Conservation (phyloP, 2,329 filamentous ascomycete genomes). For the Penicillium sp. region DNA sequence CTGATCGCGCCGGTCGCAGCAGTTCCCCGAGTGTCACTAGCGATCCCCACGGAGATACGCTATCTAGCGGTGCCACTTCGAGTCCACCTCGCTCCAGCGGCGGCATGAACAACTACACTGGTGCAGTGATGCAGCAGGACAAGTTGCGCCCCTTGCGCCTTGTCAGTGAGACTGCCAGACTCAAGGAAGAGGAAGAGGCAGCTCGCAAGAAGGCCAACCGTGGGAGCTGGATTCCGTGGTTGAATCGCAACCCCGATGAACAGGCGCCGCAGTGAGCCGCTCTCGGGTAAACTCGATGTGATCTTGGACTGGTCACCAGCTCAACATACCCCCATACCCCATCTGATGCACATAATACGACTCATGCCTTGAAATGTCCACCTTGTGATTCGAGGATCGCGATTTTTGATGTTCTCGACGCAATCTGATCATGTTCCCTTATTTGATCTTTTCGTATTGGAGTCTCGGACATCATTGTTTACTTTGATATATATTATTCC, state of each 20-base stretch:
- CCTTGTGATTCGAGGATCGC: constrained; percentile 11
- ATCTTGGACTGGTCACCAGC: constrained; percentile 20
- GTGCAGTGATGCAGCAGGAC: constrained; percentile 62
- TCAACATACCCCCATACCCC: constrained; percentile 21
- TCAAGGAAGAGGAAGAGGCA: constrained; percentile 44
- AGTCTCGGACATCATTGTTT: constrained; percentile 3
- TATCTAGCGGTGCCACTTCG: constrained; percentile 48
- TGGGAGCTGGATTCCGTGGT: constrained; percentile 51
- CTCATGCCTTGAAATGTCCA: constrained; percentile 20
- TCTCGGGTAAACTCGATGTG: constrained; percentile 19
- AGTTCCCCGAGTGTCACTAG: constrained; percentile 65
- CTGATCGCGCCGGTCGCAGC: constrained; percentile 55
- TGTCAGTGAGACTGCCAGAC: constrained; percentile 55
- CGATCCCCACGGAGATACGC: constrained; percentile 48
- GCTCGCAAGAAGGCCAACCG: constrained; percentile 49
- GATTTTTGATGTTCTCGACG: constrained; percentile 12
- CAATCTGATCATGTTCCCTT: constrained; percentile 12
- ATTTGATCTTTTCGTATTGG: constrained; percentile 4
- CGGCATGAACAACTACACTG: constrained; percentile 69
- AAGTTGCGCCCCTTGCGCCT: constrained; percentile 84
- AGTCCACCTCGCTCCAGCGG: constrained; percentile 65
- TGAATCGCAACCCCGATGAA: constrained; percentile 40
- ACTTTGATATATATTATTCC: constrained; percentile 11
- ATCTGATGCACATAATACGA: constrained; percentile 26
- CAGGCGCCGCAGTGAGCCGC: constrained; percentile 13